Evolutionary conservation across 352 stramenopile genomes (phyloP), one percentile per base, ranked within the genome.

Genomic region (Achlya hypogyna): DNA sequence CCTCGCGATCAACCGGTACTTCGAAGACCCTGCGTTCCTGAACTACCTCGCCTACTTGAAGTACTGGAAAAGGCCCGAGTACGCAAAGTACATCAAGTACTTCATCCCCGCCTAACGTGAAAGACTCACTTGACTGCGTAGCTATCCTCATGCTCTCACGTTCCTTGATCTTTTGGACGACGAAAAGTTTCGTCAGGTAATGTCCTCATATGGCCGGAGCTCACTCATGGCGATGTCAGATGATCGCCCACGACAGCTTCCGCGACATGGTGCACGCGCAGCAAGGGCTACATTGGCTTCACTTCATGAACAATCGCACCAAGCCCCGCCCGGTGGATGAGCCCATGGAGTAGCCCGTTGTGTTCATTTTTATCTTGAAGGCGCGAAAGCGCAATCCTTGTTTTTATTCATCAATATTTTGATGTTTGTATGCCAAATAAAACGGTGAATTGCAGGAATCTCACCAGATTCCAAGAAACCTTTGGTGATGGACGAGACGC

Each of bases 41-140:
- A 87, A 89, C 70, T 97, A 96, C 75, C 72, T 97, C 51, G 71
- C 91, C 63, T 97, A 97, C 72, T 79, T 97, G 66, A 88, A 92
- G 73, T 97, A 97, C 77, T 97, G 88, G 87, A 94, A 95, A 69
- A 72, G 92, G 72, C 89, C 89, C 45, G 82, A 96, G 65, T 97
- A 97, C 64, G 86, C 86, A 63, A 88, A 93, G 71, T 97, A 95
- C 72, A 86, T 97, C 34, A 81, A 94, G 77, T 89, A 84, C 62
- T 77, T 76, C 1, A 0, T 10, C 4, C 14, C 27, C 69, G 12
- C 47, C 10, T 3, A 22, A n/a, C 27, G 53, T 16, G 18, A 27
- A 6, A 12, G n/a, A 69, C 6, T 9, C 47, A 45, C 27, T 4
- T 32, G 10, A 23, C 25, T 29, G 8, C 10, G 18, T 70, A 90